Conservation (phyloP, 176 grass and related monocot genomes). For the Avena eriantha region DNA sequence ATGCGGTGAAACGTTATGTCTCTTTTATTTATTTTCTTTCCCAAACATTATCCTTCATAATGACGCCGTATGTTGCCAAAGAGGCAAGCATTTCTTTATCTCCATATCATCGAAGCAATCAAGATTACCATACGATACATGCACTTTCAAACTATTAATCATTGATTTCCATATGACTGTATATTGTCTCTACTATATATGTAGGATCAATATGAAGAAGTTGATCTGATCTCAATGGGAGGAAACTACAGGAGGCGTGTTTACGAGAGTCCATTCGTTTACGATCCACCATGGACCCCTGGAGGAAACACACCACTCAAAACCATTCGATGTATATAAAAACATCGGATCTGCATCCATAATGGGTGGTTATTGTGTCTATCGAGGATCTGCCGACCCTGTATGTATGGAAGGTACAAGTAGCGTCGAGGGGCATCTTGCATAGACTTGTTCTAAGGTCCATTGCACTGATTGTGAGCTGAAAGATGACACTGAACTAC, state of each 20-base stretch:
- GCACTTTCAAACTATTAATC: too few relatives aligned
- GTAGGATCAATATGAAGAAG: conserved; percentile 76
- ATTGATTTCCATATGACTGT: neutral
- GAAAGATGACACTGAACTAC: neutral
- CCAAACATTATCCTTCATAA: too few relatives aligned
- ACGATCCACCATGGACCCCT: conserved; percentile 44
- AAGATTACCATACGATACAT: too few relatives aligned
- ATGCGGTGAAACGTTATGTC: too few relatives aligned
- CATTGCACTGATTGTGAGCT: neutral
- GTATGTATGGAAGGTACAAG: conserved; percentile 69
- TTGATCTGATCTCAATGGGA: conserved; percentile 65
- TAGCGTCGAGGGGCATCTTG: neutral
- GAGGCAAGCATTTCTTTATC: too few relatives aligned
- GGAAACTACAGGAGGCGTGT: conserved; percentile 86
- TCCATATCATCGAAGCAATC: too few relatives aligned
- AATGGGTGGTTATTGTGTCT: conserved; percentile 74
- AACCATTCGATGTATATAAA: conserved; percentile 61
- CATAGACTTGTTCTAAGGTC: neutral
- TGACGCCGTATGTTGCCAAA: neutral
- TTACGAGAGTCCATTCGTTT: conserved; percentile 59
- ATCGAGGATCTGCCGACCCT: conserved; percentile 71
- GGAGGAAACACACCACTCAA: conserved; percentile 58
- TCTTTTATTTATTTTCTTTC: too few relatives aligned
- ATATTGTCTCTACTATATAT: neutral
- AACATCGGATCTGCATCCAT: conserved; percentile 66